Evolutionary conservation across 2,329 filamentous ascomycete species (phyloP), one percentile per base, ranked within the genome.

Genomic region (Sporothrix brasiliensis): DNA sequence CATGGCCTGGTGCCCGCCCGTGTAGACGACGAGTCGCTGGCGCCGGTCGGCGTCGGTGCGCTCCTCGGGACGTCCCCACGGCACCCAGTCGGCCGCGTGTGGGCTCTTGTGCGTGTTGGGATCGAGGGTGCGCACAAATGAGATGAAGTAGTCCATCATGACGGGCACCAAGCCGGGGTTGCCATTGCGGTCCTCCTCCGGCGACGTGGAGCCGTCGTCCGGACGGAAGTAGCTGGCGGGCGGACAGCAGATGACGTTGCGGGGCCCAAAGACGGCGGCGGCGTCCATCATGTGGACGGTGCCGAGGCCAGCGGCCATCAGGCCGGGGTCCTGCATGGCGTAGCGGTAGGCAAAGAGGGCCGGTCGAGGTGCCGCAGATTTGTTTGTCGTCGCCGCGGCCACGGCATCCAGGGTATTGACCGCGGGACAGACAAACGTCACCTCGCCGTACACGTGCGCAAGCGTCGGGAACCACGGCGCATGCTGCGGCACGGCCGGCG

Each of bases 81-180:
- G 63, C 58, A 75, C 76, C 84, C 84, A 86, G 3, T 67, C 74
- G 2, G 83, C 83, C 3, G 81, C 77, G 1, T 75, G 78, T 0
- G 70, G 39, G 24, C 76, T 73, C 67, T 78, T 76, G 56, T 79
- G 72, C 10, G 73, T 53, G 69, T 84, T 85, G 0, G 85, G 85
- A 71, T 86, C 78, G 47, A 84, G 76, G 13, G 75, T 75, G 30
- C 78, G 77, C 24, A 84, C 81, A 73, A 87, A 87, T 21, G 82
- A 83, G 58, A 85, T 78, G 76, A 80, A 85, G 74, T 86, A 86
- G 63, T 78, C 77, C 82, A 84, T 84, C 21, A 84, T 78, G 14
- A 85, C 72, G 6, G 81, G 80, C 2, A 86, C 80, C 2, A 85
- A 77, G 2, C 76, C 76, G 3, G 80, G 79, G 74, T 86, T 85